These are phyloP conservation scores for Sporothrix inflata DNA, from an alignment of 2,329 filamentous ascomycete genomes.

Conservation along the genomic window DNA sequence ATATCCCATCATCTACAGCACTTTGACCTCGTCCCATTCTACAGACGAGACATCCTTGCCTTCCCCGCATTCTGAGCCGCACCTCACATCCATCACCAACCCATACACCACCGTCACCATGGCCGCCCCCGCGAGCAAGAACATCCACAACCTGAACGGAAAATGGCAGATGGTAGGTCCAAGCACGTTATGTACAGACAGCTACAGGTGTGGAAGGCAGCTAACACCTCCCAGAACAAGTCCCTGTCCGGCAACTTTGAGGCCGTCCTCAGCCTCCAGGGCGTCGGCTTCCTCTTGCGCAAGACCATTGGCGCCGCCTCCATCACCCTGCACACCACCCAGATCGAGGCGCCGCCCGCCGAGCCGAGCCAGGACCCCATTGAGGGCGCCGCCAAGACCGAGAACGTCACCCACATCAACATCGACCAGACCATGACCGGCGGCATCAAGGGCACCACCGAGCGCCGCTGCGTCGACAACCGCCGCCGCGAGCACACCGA, in stretches of 20 bases:
- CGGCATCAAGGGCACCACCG: constrained; percentile 66
- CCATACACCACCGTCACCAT: constrained; percentile 51
- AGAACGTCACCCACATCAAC: constrained; percentile 62
- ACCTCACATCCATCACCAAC: not conserved
- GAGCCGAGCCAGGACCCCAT: constrained; percentile 43
- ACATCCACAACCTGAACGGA: constrained; percentile 68
- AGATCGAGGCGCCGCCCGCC: constrained; percentile 53
- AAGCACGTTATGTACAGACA: not conserved
- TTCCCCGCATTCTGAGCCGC: not conserved
- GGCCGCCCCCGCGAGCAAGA: constrained; percentile 72
- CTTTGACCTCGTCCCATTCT: not conserved
- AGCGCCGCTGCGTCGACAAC: constrained; percentile 59
- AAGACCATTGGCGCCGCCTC: constrained; percentile 72
- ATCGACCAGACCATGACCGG: constrained; percentile 73
- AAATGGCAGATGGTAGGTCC: constrained; percentile 66
- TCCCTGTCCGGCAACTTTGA: constrained; percentile 70
- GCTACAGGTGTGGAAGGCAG: too few relatives aligned
- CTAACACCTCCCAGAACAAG: constrained; percentile 64
- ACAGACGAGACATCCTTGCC: not conserved
- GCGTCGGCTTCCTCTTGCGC: constrained; percentile 71
- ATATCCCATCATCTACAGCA: constrained; percentile 9
- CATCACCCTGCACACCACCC: constrained; percentile 65
- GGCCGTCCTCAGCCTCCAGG: constrained; percentile 71
- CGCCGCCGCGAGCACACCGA: constrained; percentile 67
- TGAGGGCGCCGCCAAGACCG: constrained; percentile 29